Conservation (phyloP, 257 asterid genomes). For the Primulina eburnea region DNA sequence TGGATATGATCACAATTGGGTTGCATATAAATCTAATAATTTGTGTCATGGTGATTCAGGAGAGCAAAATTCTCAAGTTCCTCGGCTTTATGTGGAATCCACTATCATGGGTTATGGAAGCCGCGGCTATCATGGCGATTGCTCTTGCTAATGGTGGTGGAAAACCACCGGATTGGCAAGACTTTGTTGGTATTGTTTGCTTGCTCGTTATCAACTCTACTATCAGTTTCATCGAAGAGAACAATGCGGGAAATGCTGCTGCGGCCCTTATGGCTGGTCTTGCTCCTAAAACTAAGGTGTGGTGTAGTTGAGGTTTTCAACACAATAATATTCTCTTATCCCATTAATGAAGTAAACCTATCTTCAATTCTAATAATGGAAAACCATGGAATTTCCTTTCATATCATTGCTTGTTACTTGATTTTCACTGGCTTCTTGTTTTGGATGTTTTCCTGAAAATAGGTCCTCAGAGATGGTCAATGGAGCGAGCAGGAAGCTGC, state of each 20-base stretch:
- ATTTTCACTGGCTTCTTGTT: neutral
- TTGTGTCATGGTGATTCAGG: slow-evolving; percentile 36
- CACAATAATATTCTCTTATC: too few relatives aligned
- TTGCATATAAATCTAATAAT: neutral
- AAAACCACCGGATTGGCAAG: slow-evolving; percentile 96
- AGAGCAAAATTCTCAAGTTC: slow-evolving; percentile 87
- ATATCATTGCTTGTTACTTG: neutral
- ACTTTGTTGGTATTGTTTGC: slow-evolving; percentile 85
- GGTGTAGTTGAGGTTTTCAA: neutral
- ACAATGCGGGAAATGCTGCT: slow-evolving; percentile 98
- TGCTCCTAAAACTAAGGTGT: slow-evolving; percentile 95
- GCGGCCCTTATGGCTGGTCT: slow-evolving; percentile 99
- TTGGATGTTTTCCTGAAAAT: slow-evolving; percentile 2
- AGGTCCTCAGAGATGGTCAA: slow-evolving; percentile 88
- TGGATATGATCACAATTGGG: neutral
- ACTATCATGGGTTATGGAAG: slow-evolving; percentile 99
- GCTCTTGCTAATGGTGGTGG: slow-evolving; percentile 90
- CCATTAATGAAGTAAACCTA: neutral
- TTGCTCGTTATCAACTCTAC: slow-evolving; percentile 97
- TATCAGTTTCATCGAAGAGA: slow-evolving; percentile 94
- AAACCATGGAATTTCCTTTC: neutral
- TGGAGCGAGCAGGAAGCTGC: slow-evolving; percentile 96
- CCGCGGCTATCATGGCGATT: slow-evolving; percentile 96
- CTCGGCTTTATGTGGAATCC: slow-evolving; percentile 99
- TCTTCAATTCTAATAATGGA: neutral